Base-by-base conservation (phyloP, 108 stramenopile genomes). In the Aureococcus anophagefferens region DNA sequence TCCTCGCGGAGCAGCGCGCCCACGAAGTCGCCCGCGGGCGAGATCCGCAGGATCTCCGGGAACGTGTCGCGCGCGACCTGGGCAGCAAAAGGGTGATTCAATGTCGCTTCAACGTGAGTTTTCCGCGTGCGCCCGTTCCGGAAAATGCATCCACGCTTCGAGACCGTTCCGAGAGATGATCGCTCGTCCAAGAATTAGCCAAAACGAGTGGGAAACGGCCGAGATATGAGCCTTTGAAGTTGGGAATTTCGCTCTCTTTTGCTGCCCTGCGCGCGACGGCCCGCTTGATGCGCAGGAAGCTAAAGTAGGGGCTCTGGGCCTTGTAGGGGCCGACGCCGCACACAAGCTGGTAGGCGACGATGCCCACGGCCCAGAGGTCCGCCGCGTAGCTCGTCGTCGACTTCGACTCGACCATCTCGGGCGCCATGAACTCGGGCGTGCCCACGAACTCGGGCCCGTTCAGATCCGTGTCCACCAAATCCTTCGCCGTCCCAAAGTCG, bases 401-500 rank as follows among this genome's bases (percentile, higher is more conserved):
- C 67, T 79, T 79, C 35, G 88, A 89, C n/a, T 82, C 83, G 46
- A 97, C 91, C 0, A 90, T 89, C 76, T 96, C 94, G 7, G 98
- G 98, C 33, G 85, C 77, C 98, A 99, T 97, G 78, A 95, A 99
- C 77, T 99, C 95, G 0, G 98, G 93, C n/a, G 98, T 98, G 13
- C 98, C 98, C 5, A 97, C 96, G 79, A 99, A 99, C 68, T 99
- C 95, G 18, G 95, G 96, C 5, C 98, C 98, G 77, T 99, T 99
- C 75, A 96, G 81, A 71, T 94, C 92, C 0, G 89, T 90, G 34
- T 90, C 71, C 30, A 94, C 75, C 68, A 94, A 75, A 78, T 99
- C 98, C 75, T 99, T 97, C 51, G 93, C 91, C 0, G 98, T 96
- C 33, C 98, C 98, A 72, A 97, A 97, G 82, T 99, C 98, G 73